These are phyloP conservation scores for Dothideomycetidae sp. DNA, from an alignment of 2,329 filamentous ascomycete species.

Conservation along the genomic window DNA sequence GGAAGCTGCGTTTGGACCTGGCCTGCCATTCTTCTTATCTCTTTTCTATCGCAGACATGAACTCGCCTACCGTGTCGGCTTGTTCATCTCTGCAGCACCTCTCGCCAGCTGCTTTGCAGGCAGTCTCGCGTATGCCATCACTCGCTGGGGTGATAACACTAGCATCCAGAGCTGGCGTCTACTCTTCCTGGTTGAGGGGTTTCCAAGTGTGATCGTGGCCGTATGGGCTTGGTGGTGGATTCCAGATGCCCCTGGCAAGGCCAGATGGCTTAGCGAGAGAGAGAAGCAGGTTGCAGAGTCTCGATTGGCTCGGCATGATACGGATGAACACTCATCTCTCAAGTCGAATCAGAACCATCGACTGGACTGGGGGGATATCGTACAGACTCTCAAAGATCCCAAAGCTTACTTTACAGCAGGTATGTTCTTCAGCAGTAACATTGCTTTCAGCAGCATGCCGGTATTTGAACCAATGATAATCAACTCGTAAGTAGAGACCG, in stretches of 20 bases:
- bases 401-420: conserved; percentile 59
- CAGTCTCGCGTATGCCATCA: conserved; percentile 63
- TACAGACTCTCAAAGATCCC: conserved; percentile 48
- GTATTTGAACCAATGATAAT: conserved; percentile 54
- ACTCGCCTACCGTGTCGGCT: conserved; percentile 68
- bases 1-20: conserved; percentile 49
- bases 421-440: conserved; percentile 81
- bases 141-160: conserved; percentile 47
- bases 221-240: conserved; percentile 60
- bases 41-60: conserved; percentile 54
- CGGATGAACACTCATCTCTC: conserved; percentile 13
- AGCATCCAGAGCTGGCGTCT: conserved; percentile 76
- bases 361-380: conserved; percentile 43
- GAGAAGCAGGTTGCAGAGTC: conserved; percentile 52
- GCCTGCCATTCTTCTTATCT: conserved; percentile 49
- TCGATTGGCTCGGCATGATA: conserved; percentile 45
- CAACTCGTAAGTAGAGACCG: conserved; percentile 36
- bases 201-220: conserved; percentile 64
- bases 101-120: conserved; percentile 56
- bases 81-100: conserved; percentile 66
- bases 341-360: conserved; percentile 15
- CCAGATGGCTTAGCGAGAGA: conserved; percentile 28
- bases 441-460: conserved; percentile 75
- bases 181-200: conserved; percentile 71
- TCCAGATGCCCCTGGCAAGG: conserved; percentile 52